Evolutionary conservation across 352 stramenopile genomes (phyloP).

Genomic region (Globisporangium spiculum): DNA sequence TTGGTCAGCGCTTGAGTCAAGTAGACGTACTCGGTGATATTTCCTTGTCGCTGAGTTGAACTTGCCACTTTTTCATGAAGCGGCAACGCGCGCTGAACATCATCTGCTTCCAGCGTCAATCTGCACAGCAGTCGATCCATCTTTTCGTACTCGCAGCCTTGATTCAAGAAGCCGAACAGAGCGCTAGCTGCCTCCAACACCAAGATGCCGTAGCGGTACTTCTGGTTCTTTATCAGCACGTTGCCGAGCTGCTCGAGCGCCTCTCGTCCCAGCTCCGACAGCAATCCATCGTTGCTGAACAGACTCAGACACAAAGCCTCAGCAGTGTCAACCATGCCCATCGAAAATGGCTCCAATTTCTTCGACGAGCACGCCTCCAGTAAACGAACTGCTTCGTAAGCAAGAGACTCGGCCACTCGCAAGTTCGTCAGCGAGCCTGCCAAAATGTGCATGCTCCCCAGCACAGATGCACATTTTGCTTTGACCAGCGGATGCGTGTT

Average conservation of each 20-base stretch:
- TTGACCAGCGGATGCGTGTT: constrained; percentile 62
- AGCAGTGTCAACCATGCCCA: constrained; percentile 11
- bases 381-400: constrained; percentile 73
- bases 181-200: constrained; percentile 67
- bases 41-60: constrained; percentile 68
- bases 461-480: constrained; percentile 60
- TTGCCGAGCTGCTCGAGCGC: constrained; percentile 69
- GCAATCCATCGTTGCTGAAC: constrained; percentile 75
- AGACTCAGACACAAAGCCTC: constrained; percentile 40
- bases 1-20: constrained; percentile 77
- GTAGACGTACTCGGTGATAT: constrained; percentile 85
- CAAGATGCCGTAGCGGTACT: constrained; percentile 83
- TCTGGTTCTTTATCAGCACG: constrained; percentile 82
- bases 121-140: constrained; percentile 72
- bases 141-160: constrained; percentile 72
- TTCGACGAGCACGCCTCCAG: constrained; percentile 51
- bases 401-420: constrained; percentile 59
- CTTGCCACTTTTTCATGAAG: constrained; percentile 79
- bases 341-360: constrained; percentile 23
- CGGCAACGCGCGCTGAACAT: constrained; percentile 67
- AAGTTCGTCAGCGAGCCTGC: constrained; percentile 46
- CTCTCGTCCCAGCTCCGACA: constrained; percentile 71
- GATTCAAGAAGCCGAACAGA: constrained; percentile 68
- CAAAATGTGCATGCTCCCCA: constrained; percentile 56
- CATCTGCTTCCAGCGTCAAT: constrained; percentile 71